Base-by-base conservation (phyloP, 164 flowering plant species). In the Nymphaea thermarum region DNA sequence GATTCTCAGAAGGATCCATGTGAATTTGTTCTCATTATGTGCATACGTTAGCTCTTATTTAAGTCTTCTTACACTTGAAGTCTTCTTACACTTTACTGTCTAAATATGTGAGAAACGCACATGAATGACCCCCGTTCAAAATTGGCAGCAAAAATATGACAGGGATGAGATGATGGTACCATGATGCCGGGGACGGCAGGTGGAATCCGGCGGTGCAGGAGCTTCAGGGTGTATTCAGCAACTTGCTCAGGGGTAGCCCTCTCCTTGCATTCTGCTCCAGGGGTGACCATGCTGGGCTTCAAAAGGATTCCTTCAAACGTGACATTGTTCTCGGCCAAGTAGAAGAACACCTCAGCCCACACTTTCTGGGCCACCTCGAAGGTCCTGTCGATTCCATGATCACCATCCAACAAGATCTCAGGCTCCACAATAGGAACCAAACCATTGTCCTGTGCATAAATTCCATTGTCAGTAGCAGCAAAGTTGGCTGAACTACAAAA, bases 271-370 rank as follows among this genome's bases (percentile, higher is more conserved):
- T 87, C 97, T 15, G 93, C 94, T 44, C 97, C 97, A n/a, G 93
- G 93, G 65, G 93, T 90, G 61, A 90, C 96, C 93, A 90, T 90
- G 86, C 93, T 86, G 43, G 96, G 96, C 81, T 87, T 87, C 75
- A 87, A 87, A 73, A 90, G 93, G 78, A 89, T 89, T 41, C 93
- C 96, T 64, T 86, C 87, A 68, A 85, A 87, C 82, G 75, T 36
- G 67, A 85, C 96, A 77, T 87, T 87, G 88, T 89, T 89, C 76
- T 88, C 82, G 16, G 96, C 91, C 42, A 90, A 81, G 87, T 88
- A 84, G 86, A 80, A 87, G 87, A 90, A 90, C 14, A 88, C 93
- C 77, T 90, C 93, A 42, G 96, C 85, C 93, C 96, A 89, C 11
- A 87, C 93, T 77, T 82, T 80, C 78, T 77, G 78, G 2, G 93